A percentile compares a stretch with the other conserved stretches of the same genome.
Conservation (phyloP, 2,329 filamentous ascomycete species). For the Colletotrichum phormii region DNA sequence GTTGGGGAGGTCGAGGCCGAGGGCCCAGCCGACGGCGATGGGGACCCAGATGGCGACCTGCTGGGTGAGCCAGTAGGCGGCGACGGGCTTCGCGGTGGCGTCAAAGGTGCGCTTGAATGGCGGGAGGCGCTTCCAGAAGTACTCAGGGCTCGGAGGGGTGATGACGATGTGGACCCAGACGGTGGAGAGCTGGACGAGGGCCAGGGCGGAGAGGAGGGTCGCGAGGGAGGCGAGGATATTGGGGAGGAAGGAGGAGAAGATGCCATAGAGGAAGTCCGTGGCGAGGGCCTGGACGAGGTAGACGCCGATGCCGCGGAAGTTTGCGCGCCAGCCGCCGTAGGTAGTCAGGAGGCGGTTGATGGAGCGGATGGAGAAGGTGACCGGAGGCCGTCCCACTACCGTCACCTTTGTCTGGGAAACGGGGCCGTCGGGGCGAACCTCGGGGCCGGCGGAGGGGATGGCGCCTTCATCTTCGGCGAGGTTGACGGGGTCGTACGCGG, state of each 20-base stretch:
- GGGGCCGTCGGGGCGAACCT: conserved; percentile 35
- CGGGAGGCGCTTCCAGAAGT: conserved; percentile 78
- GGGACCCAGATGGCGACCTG: conserved; percentile 63
- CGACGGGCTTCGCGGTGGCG: conserved; percentile 76
- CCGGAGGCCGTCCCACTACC: no score
- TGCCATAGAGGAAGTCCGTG: conserved; percentile 51
- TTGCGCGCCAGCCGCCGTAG: conserved; percentile 72
- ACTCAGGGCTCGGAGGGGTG: conserved; percentile 71
- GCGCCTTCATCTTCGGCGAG: conserved; percentile 53
- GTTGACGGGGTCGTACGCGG: conserved; percentile 64
- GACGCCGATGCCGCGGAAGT: conserved; percentile 76
- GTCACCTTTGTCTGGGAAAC: conserved; percentile 39
- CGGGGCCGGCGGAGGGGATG: conserved; percentile 47
- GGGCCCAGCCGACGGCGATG: conserved; percentile 42
- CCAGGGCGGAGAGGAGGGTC: conserved; percentile 68
- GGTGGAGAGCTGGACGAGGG: conserved; percentile 76
- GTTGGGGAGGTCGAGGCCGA: conserved; percentile 56
- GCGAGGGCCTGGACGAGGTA: conserved; percentile 53
- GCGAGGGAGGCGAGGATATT: conserved; percentile 59
- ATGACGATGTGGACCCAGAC: conserved; percentile 91
- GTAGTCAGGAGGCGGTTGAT: conserved; percentile 68
- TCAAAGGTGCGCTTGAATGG: conserved; percentile 72
- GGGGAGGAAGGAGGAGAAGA: conserved; percentile 59
- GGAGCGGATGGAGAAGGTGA: conserved; percentile 63
- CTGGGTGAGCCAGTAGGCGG: conserved; percentile 69